phyloP scores from a whole-genome alignment of 192 early-diverging fungal genomes.

The Rhizoclosmatium sp. region DNA sequence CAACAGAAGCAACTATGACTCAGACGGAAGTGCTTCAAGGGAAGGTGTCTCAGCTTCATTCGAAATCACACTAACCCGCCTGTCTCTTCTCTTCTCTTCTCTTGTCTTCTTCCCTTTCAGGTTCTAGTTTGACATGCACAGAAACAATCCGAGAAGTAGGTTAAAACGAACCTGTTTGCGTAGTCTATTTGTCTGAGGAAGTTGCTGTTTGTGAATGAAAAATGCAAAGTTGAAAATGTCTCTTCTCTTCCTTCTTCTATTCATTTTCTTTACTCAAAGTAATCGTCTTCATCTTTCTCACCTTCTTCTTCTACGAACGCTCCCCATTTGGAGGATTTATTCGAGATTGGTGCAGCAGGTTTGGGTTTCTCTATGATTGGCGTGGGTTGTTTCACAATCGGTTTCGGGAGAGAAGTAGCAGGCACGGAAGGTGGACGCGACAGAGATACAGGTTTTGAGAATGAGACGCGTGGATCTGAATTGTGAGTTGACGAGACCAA shows the following conservation, averaged over 20 bases:
- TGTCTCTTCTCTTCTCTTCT: no score
- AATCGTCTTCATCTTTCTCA: neutral
- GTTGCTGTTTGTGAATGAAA: no score
- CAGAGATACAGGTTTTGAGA: neutral
- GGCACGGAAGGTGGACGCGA: neutral
- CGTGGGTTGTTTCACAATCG: neutral
- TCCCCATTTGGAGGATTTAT: neutral
- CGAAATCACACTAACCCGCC: no score
- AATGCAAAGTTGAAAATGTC: no score
- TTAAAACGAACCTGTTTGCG: neutral
- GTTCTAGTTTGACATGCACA: neutral
- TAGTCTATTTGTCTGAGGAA: neutral
- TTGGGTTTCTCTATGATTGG: neutral
- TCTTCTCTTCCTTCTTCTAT: neutral
- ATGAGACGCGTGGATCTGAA: no score
- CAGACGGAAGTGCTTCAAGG: no score
- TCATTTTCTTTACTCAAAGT: neutral
- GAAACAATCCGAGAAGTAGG: neutral
- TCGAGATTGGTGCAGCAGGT: neutral
- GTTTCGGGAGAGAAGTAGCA: neutral
- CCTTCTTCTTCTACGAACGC: conserved; percentile 18
- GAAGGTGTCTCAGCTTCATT: no score
- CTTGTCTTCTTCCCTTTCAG: neutral
- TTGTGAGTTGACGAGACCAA: no score
- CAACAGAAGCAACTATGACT: no score